Evolutionary conservation across 345 rosid species (phyloP), one percentile per base, ranked within the genome.

Genomic region (Corchorus olitorius): DNA sequence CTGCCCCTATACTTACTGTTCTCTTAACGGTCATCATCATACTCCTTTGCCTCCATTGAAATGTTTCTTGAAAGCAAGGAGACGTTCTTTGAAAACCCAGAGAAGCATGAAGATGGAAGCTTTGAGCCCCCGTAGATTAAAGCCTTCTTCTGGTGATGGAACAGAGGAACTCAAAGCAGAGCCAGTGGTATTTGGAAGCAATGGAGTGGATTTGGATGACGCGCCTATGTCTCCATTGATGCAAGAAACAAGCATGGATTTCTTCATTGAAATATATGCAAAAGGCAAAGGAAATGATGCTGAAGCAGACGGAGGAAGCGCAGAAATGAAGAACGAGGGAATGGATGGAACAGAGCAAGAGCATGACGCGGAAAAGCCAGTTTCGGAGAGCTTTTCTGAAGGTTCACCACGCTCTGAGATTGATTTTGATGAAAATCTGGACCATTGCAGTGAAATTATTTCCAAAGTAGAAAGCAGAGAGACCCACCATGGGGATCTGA

Each of bases 11-110:
- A 83, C 83, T 20, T 92, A 91, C 77, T 96, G 99, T 77, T 96
- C 99, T 65, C 97, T 96, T 33, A 96, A 96, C 37, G 97, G 97
- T 33, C 99, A 92, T 86, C 89, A 76, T 52, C 98, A 88, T 74
- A 35, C 83, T 39, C 93, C 88, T 80, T 79, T 79, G 82, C 93
- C 92, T 66, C 98, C 98, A 37, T 76, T 93, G 75, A 93, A 87
- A 84, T 77, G 86, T 81, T 93, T 93, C 85, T 76, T 93, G 75
- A 88, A 89, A 13, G 82, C 90, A 8, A 88, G 86, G 82, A 89
- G 98, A 63, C 84, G 81, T 33, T 79, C 85, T 27, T 48, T 93
- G 85, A 92, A 89, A 87, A 67, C 84, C 8, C 94, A 90, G 76
- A 93, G 81, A 81, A 82, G 82, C 76, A 66, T 75, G 62, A 89